Evolutionary conservation across 225 moss, liverwort and hornwort species (phyloP).

Genomic region (Sphagnum tenellum): DNA sequence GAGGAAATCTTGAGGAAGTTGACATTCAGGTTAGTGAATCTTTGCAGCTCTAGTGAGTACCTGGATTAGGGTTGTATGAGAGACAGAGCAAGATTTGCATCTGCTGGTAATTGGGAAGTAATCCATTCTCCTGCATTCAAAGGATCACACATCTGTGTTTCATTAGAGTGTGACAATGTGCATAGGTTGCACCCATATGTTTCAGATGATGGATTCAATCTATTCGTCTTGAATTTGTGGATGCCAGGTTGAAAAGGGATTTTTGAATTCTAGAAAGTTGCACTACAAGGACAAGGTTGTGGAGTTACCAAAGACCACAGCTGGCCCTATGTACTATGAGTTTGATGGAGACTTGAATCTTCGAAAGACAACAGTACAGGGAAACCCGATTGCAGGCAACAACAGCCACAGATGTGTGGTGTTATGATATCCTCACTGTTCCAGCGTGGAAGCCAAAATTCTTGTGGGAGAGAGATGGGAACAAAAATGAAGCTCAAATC

Average conservation of each 20-base stretch:
- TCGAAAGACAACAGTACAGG: conserved; percentile 22
- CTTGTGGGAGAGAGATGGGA: too few relatives aligned
- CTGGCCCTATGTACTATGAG: conserved; percentile 35
- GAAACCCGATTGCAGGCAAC: conserved; percentile 4
- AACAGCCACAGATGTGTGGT: too few relatives aligned
- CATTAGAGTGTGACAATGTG: too few relatives aligned
- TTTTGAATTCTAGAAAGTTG: conserved; percentile 37
- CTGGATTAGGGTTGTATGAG: not conserved
- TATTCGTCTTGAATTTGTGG: not conserved
- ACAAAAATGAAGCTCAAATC: too few relatives aligned
- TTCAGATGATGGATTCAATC: not conserved
- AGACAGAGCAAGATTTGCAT: not conserved
- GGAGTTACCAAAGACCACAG: conserved; percentile 29
- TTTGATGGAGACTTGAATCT: conserved; percentile 43
- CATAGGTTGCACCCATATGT: not conserved
- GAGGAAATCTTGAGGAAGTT: conserved; percentile 55
- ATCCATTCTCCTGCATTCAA: not conserved
- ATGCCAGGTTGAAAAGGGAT: conserved; percentile 38
- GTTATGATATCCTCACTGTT: too few relatives aligned
- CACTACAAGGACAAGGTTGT: conserved; percentile 53
- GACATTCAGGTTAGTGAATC: conserved; percentile 25
- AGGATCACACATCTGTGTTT: not conserved
- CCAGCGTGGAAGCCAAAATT: too few relatives aligned
- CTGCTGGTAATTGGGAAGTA: not conserved
- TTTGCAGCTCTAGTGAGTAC: too few relatives aligned